phyloP scores from a whole-genome alignment of 768 basidiomycete species.

The Xerocomus spinulosus region DNA sequence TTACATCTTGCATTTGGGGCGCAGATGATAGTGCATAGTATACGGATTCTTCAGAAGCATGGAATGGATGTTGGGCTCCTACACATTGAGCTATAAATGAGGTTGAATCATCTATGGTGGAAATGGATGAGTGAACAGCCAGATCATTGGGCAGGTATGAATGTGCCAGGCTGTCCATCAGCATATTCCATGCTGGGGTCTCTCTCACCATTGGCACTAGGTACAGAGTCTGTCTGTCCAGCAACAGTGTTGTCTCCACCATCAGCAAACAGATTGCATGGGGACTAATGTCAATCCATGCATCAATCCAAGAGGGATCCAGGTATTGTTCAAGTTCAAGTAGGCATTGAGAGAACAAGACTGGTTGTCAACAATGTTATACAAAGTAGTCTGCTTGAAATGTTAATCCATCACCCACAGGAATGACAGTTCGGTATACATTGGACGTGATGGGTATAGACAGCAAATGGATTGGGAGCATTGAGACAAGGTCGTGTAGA shows the following conservation, averaged over 20 bases:
- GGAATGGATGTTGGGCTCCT: slow-evolving; percentile 23
- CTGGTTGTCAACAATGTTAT: slow-evolving; percentile 55
- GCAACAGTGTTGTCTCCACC: slow-evolving; percentile 35
- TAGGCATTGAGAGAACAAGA: slow-evolving; percentile 49
- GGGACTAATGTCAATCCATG: slow-evolving; percentile 68
- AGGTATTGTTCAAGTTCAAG: slow-evolving; percentile 33
- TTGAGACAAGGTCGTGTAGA: slow-evolving; percentile 43
- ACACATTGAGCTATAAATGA: slow-evolving; percentile 23
- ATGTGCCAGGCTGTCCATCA: slow-evolving; percentile 45
- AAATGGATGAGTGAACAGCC: slow-evolving; percentile 19
- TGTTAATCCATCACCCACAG: slow-evolving; percentile 45
- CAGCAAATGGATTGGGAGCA: slow-evolving; percentile 41
- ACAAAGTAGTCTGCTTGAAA: slow-evolving; percentile 52
- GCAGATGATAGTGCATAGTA: slow-evolving; percentile 26
- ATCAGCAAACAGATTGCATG: slow-evolving; percentile 55
- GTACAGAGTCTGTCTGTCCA: slow-evolving; percentile 34
- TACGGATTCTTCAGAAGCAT: slow-evolving; percentile 25
- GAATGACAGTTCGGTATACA: slow-evolving; percentile 49
- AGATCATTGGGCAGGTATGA: slow-evolving; percentile 28
- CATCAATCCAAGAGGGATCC: slow-evolving; percentile 30
- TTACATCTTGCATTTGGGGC: slow-evolving; percentile 23
- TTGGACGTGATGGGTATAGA: slow-evolving; percentile 60
- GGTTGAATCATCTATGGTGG: slow-evolving; percentile 24
- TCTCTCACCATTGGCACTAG: slow-evolving; percentile 50
- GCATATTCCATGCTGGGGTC: slow-evolving; percentile 40